Evolutionary conservation across 2,329 filamentous ascomycete species (phyloP).

Genomic region (Pseudogymnoascus sp.): DNA sequence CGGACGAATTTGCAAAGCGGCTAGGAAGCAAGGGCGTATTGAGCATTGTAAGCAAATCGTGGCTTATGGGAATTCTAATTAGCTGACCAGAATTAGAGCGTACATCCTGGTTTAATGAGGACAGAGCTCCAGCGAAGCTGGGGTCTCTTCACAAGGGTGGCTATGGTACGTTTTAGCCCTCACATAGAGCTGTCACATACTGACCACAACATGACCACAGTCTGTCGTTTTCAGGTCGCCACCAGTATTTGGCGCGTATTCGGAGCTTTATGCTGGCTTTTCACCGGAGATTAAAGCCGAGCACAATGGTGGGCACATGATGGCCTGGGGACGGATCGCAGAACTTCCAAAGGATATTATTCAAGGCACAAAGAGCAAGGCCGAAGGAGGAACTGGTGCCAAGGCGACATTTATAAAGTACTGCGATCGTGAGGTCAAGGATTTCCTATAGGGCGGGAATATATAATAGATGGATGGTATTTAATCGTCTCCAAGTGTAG

Average conservation of each 20-base stretch:
- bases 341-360: conserved; percentile 18
- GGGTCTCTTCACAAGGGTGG: conserved; percentile 3
- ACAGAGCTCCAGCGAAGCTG: conserved; percentile 32
- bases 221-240: conserved; percentile 22
- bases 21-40: conserved; percentile 28
- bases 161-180: conserved; percentile 18
- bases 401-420: conserved; percentile 31
- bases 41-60: conserved; percentile 25
- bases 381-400: conserved; percentile 25
- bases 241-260: conserved; percentile 30
- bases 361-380: conserved; percentile 20
- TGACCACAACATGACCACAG: conserved; percentile 12
- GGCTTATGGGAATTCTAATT: neutral
- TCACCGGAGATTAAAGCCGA: conserved; percentile 27
- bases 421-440: conserved; percentile 27
- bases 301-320: conserved; percentile 32
- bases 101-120: conserved; percentile 37
- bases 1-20: conserved; percentile 24
- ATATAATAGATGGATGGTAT: neutral
- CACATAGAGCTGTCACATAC: neutral
- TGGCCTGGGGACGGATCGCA: conserved; percentile 36
- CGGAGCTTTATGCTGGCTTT: conserved; percentile 32
- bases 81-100: conserved; percentile 16
- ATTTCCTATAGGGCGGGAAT: conserved; percentile 15
- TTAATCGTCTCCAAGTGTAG: neutral